Conservation (phyloP, 805 yeast genomes). For the Metschnikowia gelsemii region DNA sequence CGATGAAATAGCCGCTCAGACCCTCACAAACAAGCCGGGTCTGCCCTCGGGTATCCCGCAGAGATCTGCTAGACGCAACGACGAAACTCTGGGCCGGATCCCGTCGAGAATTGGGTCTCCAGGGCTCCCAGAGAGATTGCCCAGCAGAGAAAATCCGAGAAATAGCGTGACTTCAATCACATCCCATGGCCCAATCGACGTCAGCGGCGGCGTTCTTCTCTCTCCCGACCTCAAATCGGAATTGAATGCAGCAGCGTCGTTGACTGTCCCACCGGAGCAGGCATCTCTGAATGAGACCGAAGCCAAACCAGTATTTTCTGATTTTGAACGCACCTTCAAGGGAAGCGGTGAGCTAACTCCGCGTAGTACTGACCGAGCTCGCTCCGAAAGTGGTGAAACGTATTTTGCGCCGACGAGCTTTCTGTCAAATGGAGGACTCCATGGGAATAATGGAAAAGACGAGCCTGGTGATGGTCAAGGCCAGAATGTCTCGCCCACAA, state of each 20-base stretch:
- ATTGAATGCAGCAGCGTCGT: constrained; percentile 9
- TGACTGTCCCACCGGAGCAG: constrained; percentile 1
- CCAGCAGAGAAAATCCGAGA: constrained; percentile 6
- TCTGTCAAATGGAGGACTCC: background rate
- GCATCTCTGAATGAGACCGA: background rate
- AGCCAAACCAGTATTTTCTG: background rate
- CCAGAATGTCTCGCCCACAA: background rate
- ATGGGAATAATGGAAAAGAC: background rate
- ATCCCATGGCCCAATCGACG: constrained; percentile 16
- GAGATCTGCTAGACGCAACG: constrained; percentile 27
- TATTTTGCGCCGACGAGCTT: too few relatives aligned
- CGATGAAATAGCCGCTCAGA: too few relatives aligned
- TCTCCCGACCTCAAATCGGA: constrained; percentile 14
- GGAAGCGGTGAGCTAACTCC: background rate
- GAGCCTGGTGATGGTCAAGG: too few relatives aligned
- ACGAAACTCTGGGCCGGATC: background rate
- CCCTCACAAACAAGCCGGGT: too few relatives aligned
- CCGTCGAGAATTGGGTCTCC: background rate
- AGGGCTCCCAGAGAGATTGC: background rate
- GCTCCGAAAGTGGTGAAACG: background rate
- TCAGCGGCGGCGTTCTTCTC: constrained; percentile 11
- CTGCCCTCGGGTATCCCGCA: constrained; percentile 26
- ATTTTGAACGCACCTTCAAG: background rate
- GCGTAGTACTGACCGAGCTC: background rate
- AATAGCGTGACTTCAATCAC: constrained; percentile 14